phyloP scores from a whole-genome alignment of 2,329 filamentous ascomycete species.

The Epichloe sibirici region DNA sequence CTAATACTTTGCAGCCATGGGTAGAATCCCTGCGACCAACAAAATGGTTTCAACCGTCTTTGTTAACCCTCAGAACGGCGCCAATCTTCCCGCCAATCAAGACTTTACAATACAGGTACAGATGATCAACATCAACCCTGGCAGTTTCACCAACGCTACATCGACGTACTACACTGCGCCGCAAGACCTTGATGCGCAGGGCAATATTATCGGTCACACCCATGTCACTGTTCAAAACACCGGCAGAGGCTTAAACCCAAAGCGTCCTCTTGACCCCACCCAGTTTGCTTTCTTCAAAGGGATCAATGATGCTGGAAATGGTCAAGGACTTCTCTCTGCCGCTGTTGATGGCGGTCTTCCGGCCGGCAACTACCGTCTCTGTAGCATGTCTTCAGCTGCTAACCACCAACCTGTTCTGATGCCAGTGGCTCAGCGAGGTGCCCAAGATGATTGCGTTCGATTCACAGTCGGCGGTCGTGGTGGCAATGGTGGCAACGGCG shows the following conservation, averaged over 20 bases:
- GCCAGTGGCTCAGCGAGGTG: slow-evolving; percentile 54
- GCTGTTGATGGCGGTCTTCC: slow-evolving; percentile 46
- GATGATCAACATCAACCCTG: slow-evolving; percentile 39
- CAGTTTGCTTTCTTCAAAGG: slow-evolving; percentile 55
- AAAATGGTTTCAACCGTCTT: slow-evolving; percentile 48
- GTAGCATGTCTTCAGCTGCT: slow-evolving; percentile 48
- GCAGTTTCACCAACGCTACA: slow-evolving; percentile 49
- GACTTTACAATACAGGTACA: slow-evolving; percentile 43
- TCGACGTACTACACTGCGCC: slow-evolving; percentile 50
- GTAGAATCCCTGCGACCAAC: slow-evolving; percentile 40
- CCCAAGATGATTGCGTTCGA: slow-evolving; percentile 52
- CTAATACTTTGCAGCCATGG: slow-evolving; percentile 33
- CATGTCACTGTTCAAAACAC: slow-evolving; percentile 47
- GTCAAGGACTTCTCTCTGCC: slow-evolving; percentile 39
- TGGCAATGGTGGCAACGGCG: slow-evolving; percentile 10
- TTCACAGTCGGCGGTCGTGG: slow-evolving; percentile 35
- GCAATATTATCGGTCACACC: slow-evolving; percentile 45
- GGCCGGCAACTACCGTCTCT: slow-evolving; percentile 51
- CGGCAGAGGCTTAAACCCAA: slow-evolving; percentile 37
- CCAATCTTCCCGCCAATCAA: slow-evolving; percentile 32
- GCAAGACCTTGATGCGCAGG: slow-evolving; percentile 35
- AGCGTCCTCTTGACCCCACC: slow-evolving; percentile 36
- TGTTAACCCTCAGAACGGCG: slow-evolving; percentile 37
- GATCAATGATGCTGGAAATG: slow-evolving; percentile 49
- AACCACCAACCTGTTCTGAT: slow-evolving; percentile 57